phyloP scores from a whole-genome alignment of 1,139 yeast genomes.

The Geotrichum histeridarum region DNA sequence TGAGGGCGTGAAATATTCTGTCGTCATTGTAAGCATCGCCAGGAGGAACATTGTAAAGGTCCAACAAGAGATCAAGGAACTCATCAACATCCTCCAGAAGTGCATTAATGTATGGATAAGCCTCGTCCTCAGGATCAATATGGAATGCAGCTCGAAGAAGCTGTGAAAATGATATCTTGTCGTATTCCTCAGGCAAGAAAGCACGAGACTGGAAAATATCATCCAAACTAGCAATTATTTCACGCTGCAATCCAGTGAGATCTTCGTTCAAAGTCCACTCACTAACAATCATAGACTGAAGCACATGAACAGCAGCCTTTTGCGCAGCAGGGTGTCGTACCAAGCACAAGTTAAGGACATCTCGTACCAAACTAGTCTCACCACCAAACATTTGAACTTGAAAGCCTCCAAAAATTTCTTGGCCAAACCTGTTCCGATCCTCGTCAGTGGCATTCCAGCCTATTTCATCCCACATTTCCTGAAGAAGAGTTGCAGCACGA shows the following conservation, averaged over 20 bases:
- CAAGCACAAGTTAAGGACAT: slow-evolving; percentile 61
- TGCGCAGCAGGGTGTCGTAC: slow-evolving; percentile 64
- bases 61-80: slow-evolving; percentile 61
- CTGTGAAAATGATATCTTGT: slow-evolving; percentile 51
- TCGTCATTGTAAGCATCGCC: slow-evolving; percentile 86
- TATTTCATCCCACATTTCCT: slow-evolving; percentile 65
- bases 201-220: slow-evolving; percentile 57
- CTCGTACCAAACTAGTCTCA: slow-evolving; percentile 58
- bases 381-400: slow-evolving; percentile 62
- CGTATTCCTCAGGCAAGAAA: slow-evolving; percentile 48
- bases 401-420: slow-evolving; percentile 62
- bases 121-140: slow-evolving; percentile 64
- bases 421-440: slow-evolving; percentile 56
- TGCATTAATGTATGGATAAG: slow-evolving; percentile 48
- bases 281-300: slow-evolving; percentile 67
- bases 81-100: slow-evolving; percentile 56
- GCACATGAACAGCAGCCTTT: slow-evolving; percentile 57
- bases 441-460: slow-evolving; percentile 65
- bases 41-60: slow-evolving; percentile 67
- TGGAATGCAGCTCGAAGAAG: slow-evolving; percentile 50
- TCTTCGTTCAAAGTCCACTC: slow-evolving; percentile 60
- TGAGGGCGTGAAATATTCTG: slow-evolving; percentile 72
- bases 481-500: slow-evolving; percentile 52
- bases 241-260: slow-evolving; percentile 58
- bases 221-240: slow-evolving; percentile 50